phyloP scores from a whole-genome alignment of 2,329 filamentous ascomycete species.

The Emydomyces testavorans region DNA sequence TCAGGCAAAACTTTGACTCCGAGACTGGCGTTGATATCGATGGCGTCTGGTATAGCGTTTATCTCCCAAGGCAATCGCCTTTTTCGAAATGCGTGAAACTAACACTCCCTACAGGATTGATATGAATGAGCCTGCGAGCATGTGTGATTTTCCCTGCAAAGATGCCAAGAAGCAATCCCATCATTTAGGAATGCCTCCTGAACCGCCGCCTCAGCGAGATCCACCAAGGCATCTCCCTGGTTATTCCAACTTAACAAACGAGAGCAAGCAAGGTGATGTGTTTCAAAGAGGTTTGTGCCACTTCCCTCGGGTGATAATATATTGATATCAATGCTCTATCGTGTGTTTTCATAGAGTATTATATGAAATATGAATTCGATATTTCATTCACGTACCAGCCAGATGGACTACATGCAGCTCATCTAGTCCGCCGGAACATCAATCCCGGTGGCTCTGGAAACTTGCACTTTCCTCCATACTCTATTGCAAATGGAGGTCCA shows the following conservation, averaged over 20 bases:
- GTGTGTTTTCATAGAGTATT: neutral
- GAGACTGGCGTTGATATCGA: constrained; percentile 41
- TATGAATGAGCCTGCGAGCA: constrained; percentile 46
- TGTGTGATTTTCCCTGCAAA: constrained; percentile 2
- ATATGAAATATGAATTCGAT: neutral
- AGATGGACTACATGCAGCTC: neutral
- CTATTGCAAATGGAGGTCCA: constrained; percentile 37
- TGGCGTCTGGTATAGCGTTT: neutral
- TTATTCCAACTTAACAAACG: neutral
- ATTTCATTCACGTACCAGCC: neutral
- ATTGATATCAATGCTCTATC: too few species aligned
- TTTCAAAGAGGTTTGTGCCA: neutral
- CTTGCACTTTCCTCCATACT: constrained; percentile 63
- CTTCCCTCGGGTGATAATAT: neutral
- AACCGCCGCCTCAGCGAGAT: neutral
- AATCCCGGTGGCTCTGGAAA: constrained; percentile 39
- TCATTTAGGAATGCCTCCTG: neutral
- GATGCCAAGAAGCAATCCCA: neutral
- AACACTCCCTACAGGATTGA: constrained; percentile 42
- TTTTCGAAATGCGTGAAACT: neutral
- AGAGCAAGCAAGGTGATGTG: neutral
- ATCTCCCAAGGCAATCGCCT: neutral
- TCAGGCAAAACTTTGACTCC: constrained; percentile 43
- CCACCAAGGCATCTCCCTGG: neutral
- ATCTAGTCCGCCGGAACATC: neutral